Evolutionary conservation across 1,139 yeast species (phyloP).

Genomic region (Nakaseomyces nivariensis): DNA sequence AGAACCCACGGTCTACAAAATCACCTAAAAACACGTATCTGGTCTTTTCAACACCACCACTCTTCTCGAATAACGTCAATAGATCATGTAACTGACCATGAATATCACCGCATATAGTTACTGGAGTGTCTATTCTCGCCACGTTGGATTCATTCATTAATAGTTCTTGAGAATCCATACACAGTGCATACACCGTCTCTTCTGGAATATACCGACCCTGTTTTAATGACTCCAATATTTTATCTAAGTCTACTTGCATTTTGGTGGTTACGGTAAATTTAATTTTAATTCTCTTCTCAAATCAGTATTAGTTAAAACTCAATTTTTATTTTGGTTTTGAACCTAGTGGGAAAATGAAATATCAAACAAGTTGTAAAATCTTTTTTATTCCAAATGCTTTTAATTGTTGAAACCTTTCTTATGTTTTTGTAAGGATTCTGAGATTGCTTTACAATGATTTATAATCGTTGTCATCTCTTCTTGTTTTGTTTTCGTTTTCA

Average conservation of each 20-base stretch:
- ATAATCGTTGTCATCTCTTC: background rate
- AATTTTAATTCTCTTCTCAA: too few species aligned
- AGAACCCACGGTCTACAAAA: conserved; percentile 95
- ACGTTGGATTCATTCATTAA: conserved; percentile 87
- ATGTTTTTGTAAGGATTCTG: background rate
- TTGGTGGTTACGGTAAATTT: background rate
- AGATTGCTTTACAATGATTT: background rate
- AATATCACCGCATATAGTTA: conserved; percentile 96
- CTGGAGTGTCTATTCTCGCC: conserved; percentile 91
- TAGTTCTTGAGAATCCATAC: conserved; percentile 86
- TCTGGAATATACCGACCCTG: conserved; percentile 81
- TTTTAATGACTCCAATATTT: conserved; percentile 47
- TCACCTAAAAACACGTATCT: conserved; percentile 42
- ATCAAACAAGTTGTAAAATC: too few species aligned
- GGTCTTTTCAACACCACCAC: conserved; percentile 76
- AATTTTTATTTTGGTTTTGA: too few species aligned
- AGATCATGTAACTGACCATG: conserved; percentile 96
- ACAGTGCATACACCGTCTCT: conserved; percentile 68
- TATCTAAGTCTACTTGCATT: conserved; percentile 23
- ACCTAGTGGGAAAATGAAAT: background rate
- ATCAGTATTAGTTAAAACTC: too few species aligned
- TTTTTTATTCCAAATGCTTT: too few species aligned
- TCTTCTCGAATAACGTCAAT: conserved; percentile 70
- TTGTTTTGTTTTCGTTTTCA: background rate
- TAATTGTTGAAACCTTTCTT: too few species aligned